Evolutionary conservation across 345 rosid genomes (phyloP), one percentile per base, ranked within the genome.

Genomic region (Kandelia obovata): DNA sequence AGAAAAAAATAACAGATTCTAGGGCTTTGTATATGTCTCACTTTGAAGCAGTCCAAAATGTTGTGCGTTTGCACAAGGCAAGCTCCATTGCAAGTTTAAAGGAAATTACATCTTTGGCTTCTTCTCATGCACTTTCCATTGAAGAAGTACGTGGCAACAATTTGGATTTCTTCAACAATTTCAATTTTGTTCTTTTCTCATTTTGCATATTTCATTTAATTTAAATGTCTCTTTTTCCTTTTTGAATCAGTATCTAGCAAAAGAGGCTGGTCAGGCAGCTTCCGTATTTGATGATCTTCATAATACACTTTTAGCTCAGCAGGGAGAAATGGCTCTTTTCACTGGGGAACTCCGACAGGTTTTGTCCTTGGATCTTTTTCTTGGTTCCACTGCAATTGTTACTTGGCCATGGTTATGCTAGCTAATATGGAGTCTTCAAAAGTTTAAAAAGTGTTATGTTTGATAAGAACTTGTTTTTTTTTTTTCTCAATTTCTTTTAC

Each of bases 261-360:
- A 85, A 27, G 95, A 89, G 69, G 79, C 74, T 68, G 81, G 68
- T 64, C 83, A 79, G 70, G 85, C 85, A 17, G 83, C 88, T 53
- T 81, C 85, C 6, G 69, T 92, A 55, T 96, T 90, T 78, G 89
- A 89, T 79, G 89, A 88, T 72, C 94, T 96, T 76, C 92, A 89
- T 74, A 75, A 71, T 65, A 70, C 83, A 30, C 85, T 96, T 71
- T 84, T 91, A 72, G 71, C 86, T 65, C 87, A 90, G 67, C 94
- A 86, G 67, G 90, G 88, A 58, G 99, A 96, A 81, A 82, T 92
- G 88, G 89, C 88, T 58, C 72, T 78, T 70, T 92, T 90, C 79
- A 88, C 98, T 10, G 80, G 85, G 77, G 97, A 96, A 75, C 68
- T 96, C 70, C 88, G 92, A 53, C 91, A 88, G 95, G 99, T 92